Conservation (phyloP, 768 basidiomycete genomes). For the Hortiboletus campestris region DNA sequence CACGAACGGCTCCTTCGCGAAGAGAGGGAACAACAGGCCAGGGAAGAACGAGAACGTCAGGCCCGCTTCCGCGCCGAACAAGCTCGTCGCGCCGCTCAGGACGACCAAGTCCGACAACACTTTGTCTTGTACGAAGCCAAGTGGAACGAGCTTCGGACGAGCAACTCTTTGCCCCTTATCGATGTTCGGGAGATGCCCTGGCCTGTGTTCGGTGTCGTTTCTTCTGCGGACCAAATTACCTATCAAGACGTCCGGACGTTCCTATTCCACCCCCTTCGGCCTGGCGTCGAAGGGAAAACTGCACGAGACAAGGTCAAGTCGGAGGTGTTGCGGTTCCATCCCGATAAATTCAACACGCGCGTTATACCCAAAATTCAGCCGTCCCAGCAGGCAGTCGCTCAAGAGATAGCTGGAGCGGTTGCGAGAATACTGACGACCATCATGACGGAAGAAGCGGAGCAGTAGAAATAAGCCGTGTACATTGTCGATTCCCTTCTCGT, state of each 20-base stretch:
- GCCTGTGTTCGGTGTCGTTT: conserved; percentile 35
- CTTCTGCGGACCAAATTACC: conserved; percentile 34
- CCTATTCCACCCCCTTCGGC: conserved; percentile 37
- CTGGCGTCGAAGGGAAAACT: conserved; percentile 30
- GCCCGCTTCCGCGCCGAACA: conserved; percentile 24
- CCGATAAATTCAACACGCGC: conserved; percentile 48
- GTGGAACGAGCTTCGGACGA: conserved; percentile 36
- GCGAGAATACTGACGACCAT: conserved; percentile 41
- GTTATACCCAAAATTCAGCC: conserved; percentile 36
- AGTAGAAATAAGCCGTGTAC: background rate
- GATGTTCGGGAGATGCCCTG: conserved; percentile 41
- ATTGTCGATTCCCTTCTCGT: background rate
- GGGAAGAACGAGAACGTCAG: conserved; percentile 20
- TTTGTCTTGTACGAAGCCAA: conserved; percentile 34
- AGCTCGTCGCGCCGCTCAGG: conserved; percentile 4
- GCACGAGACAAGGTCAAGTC: conserved; percentile 36
- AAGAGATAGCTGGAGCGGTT: conserved; percentile 38
- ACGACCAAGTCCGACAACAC: conserved; percentile 4
- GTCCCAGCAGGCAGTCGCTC: conserved; percentile 33
- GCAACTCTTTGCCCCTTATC: conserved; percentile 16
- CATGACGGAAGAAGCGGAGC: conserved; percentile 21
- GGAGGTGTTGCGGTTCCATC: conserved; percentile 56
- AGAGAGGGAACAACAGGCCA: conserved; percentile 16
- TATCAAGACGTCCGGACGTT: conserved; percentile 37
- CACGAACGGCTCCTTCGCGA: conserved; percentile 6